These are phyloP conservation scores for Paspalum vaginatum DNA, from an alignment of 176 grass and related monocot species.

Conservation along the genomic window DNA sequence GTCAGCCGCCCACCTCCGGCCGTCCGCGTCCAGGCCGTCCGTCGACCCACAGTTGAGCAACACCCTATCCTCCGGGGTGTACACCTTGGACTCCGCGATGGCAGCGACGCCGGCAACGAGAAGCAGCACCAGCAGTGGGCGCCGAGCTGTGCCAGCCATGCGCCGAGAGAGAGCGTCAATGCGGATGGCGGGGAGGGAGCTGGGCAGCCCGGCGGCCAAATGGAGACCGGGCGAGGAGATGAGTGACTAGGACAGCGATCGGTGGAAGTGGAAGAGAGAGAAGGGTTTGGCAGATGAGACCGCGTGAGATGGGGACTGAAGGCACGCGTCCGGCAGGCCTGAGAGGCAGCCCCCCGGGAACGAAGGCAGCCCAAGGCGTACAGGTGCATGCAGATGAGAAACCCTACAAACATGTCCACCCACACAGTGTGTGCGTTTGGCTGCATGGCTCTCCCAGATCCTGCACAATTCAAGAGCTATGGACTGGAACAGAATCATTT, in stretches of 20 bases:
- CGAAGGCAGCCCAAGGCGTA: not conserved
- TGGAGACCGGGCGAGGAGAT: not conserved
- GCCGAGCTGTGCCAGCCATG: slow-evolving; percentile 35
- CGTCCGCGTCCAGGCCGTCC: slow-evolving; percentile 60
- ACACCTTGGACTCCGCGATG: slow-evolving; percentile 14
- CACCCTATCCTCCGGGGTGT: slow-evolving; percentile 47
- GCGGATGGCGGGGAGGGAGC: not conserved
- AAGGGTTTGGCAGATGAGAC: not conserved
- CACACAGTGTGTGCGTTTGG: not conserved
- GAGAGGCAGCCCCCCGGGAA: slow-evolving; percentile 37
- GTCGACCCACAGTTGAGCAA: slow-evolving; percentile 68
- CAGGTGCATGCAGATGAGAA: not conserved
- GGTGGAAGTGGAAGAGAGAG: not conserved
- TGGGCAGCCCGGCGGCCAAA: slow-evolving; percentile 1
- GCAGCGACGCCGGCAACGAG: not conserved
- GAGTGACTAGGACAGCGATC: slow-evolving; percentile 1
- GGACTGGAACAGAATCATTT: slow-evolving; percentile 38
- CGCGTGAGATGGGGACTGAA: slow-evolving; percentile 19
- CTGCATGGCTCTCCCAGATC: not conserved
- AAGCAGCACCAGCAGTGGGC: slow-evolving; percentile 21
- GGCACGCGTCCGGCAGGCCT: slow-evolving; percentile 32
- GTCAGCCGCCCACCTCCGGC: slow-evolving; percentile 64
- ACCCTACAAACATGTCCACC: slow-evolving; percentile 6
- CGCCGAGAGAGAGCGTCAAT: not conserved
- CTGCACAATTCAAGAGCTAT: not conserved